These are phyloP conservation scores for Scedosporium minutisporum DNA, from an alignment of 2,329 filamentous ascomycete species.

Conservation along the genomic window DNA sequence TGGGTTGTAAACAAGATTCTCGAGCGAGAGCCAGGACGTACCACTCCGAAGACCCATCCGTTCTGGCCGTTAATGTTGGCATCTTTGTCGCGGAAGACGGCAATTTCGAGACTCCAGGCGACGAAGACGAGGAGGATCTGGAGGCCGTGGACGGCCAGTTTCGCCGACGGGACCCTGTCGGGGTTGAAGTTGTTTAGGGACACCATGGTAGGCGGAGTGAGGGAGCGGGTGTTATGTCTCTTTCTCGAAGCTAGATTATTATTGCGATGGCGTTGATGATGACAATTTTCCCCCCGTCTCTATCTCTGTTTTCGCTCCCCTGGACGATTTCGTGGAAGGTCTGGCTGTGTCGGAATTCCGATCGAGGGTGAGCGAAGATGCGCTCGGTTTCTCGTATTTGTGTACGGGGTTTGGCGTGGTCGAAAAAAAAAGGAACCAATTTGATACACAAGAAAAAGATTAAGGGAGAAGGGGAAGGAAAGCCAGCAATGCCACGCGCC, in stretches of 20 bases:
- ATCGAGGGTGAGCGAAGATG: neutral
- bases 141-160: slow-evolving; percentile 45
- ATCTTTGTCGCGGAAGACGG: slow-evolving; percentile 41
- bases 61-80: slow-evolving; percentile 45
- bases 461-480: neutral
- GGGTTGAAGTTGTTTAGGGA: slow-evolving; percentile 4
- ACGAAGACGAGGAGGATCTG: slow-evolving; percentile 47
- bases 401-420: neutral
- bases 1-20: neutral
- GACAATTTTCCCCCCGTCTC: too few relatives aligned
- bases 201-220: slow-evolving; percentile 3
- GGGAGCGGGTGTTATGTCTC: neutral
- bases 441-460: neutral
- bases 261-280: neutral
- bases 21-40: slow-evolving; percentile 25
- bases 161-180: slow-evolving; percentile 35
- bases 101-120: slow-evolving; percentile 49
- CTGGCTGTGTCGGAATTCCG: too few relatives aligned
- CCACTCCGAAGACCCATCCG: slow-evolving; percentile 55
- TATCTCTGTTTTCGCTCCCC: too few relatives aligned
- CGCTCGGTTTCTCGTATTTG: too few relatives aligned
- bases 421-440: neutral
- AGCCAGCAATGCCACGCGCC: neutral
- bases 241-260: neutral
- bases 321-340: too few relatives aligned